A percentile compares a stretch with the other conserved stretches of the same genome.
Evolutionary conservation across 2,329 filamentous ascomycete species (phyloP).

Genomic region (Epichloe amarillans): DNA sequence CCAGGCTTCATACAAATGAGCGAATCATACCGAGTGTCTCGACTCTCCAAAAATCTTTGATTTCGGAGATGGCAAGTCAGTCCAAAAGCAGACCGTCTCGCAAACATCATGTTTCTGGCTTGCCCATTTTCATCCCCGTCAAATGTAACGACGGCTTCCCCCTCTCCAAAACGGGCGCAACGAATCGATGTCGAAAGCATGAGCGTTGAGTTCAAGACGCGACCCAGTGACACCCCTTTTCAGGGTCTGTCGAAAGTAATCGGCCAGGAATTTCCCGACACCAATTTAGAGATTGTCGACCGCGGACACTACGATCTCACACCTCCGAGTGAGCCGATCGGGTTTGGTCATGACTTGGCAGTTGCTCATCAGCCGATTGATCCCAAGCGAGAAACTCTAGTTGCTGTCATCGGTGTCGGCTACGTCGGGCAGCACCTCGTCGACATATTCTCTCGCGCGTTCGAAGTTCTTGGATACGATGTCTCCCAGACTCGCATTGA

Average conservation of each 20-base stretch:
- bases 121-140: background rate
- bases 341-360: constrained; percentile 10
- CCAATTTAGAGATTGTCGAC: constrained; percentile 7
- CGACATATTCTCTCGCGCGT: constrained; percentile 26
- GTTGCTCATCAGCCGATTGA: constrained; percentile 4
- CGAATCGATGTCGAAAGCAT: background rate
- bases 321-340: constrained; percentile 19
- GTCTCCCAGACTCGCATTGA: constrained; percentile 27
- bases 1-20: background rate
- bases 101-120: background rate
- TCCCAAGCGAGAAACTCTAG: constrained; percentile 16
- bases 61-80: background rate
- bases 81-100: background rate
- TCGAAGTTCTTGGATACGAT: constrained; percentile 34
- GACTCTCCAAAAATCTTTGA: too few relatives aligned
- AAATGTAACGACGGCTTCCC: background rate
- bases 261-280: background rate
- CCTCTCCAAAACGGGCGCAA: background rate
- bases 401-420: constrained; percentile 38
- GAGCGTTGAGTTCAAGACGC: background rate
- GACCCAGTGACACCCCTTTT: background rate
- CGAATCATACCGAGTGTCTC: background rate
- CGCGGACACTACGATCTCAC: constrained; percentile 20
- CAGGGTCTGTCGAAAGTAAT: background rate
- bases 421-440: constrained; percentile 39